Percentiles rank a stretch among this genome's conserved stretches.
These are phyloP conservation scores for Psilocybe cubensis DNA, from an alignment of 768 basidiomycete genomes.

Conservation along the genomic window DNA sequence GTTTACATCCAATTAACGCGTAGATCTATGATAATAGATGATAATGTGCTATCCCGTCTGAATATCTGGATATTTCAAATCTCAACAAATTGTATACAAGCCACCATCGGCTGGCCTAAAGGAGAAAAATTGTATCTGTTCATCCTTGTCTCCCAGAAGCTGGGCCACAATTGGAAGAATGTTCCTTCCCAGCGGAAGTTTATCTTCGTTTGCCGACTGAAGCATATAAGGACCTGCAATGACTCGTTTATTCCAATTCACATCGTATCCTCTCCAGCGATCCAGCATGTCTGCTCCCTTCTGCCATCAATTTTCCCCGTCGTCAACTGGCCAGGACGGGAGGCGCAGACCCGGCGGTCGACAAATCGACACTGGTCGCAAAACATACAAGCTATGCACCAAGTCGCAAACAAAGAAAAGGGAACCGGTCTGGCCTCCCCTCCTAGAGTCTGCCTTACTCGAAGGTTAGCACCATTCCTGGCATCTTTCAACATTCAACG, in stretches of 20 bases:
- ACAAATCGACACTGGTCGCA: constrained; percentile 43
- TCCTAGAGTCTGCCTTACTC: constrained; percentile 62
- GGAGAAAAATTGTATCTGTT: neutral
- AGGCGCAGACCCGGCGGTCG: neutral
- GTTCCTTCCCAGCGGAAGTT: neutral
- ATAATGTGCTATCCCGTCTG: too few relatives aligned
- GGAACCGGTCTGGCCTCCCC: constrained; percentile 67
- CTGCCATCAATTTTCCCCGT: neutral
- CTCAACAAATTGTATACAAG: neutral
- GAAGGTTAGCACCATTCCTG: constrained; percentile 46
- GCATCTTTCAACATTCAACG: constrained; percentile 4
- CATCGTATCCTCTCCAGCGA: neutral
- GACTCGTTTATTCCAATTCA: neutral
- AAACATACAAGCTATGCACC: constrained; percentile 53
- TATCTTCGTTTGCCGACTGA: neutral
- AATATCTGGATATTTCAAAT: neutral
- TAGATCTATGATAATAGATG: neutral
- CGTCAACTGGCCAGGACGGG: neutral
- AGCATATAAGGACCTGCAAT: neutral
- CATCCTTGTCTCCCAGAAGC: neutral
- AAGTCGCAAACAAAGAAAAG: constrained; percentile 36
- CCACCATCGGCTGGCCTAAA: constrained; percentile 2
- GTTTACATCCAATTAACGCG: neutral
- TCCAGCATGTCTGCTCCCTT: neutral
- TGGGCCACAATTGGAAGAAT: neutral